phyloP scores from a whole-genome alignment of 139 green algal species.

The Medakamo hakoo region DNA sequence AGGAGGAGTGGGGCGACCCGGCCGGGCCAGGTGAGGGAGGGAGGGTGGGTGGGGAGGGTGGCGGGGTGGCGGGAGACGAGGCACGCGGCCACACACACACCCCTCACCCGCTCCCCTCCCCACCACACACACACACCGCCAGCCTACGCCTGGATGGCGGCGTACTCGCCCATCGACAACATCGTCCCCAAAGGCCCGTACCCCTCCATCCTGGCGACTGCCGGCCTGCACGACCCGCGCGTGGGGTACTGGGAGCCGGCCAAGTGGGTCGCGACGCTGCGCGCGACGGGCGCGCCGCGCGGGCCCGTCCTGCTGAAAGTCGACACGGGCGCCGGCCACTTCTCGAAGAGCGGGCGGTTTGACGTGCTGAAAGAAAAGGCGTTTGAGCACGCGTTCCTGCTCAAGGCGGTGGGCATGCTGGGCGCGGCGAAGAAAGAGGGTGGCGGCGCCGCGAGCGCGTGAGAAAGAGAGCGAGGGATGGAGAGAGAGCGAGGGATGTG shows the following conservation, averaged over 20 bases:
- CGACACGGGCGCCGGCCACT: conserved; percentile 47
- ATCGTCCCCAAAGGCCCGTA: conserved; percentile 38
- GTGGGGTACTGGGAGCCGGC: conserved; percentile 51
- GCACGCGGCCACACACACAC: too few relatives aligned
- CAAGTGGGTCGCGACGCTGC: conserved; percentile 74
- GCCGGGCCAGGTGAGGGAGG: background rate
- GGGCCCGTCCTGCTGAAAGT: conserved; percentile 57
- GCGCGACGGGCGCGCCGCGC: conserved; percentile 23
- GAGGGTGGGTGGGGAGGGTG: too few relatives aligned
- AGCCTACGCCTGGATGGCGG: conserved; percentile 71
- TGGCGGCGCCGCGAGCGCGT: too few relatives aligned
- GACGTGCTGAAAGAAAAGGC: conserved; percentile 39
- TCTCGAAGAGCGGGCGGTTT: conserved; percentile 47
- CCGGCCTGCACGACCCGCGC: conserved; percentile 67
- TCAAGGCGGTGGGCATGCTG: conserved; percentile 24
- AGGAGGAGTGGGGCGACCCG: conserved; percentile 61
- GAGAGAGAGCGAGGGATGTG: too few relatives aligned
- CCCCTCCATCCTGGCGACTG: conserved; percentile 69
- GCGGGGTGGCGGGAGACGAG: too few relatives aligned
- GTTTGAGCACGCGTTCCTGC: conserved; percentile 57
- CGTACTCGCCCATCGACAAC: conserved; percentile 85
- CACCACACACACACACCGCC: conserved; percentile 14
- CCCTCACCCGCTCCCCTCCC: too few relatives aligned
- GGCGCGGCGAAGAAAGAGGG: background rate
- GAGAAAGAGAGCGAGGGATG: too few relatives aligned